These are phyloP conservation scores for Coriaria nepalensis DNA, from an alignment of 306 rosid species.

Conservation along the genomic window DNA sequence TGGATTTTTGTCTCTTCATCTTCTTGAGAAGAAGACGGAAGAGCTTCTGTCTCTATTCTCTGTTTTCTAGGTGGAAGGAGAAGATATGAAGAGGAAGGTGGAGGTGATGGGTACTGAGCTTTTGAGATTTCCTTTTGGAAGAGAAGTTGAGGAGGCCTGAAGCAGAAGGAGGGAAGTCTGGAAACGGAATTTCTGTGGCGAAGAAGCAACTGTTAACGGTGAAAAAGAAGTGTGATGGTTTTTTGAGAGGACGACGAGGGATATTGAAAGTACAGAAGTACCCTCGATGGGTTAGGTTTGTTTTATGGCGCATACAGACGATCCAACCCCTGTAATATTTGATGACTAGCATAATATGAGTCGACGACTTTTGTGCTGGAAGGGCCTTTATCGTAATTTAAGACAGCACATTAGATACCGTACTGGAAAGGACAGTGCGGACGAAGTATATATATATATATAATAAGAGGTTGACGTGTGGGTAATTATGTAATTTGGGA, in stretches of 20 bases:
- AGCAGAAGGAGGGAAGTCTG: not conserved
- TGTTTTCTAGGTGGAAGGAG: not conserved
- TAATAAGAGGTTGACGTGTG: not conserved
- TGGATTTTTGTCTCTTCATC: constrained; percentile 35
- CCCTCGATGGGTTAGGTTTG: constrained; percentile 10
- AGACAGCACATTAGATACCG: no score
- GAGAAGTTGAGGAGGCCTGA: not conserved
- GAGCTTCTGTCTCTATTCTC: no score
- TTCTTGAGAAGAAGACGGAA: constrained; percentile 6
- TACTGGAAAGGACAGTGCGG: constrained; percentile 28
- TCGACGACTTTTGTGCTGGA: no score
- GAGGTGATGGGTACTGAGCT: not conserved
- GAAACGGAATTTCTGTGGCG: constrained; percentile 1
- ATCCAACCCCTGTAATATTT: not conserved
- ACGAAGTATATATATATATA: constrained; percentile 29
- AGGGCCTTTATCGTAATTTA: no score
- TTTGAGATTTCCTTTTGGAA: not conserved
- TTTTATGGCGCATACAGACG: constrained; percentile 12
- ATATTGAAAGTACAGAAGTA: constrained; percentile 20
- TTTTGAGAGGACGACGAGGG: constrained; percentile 7
- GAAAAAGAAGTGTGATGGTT: constrained; percentile 11
- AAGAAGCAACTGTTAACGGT: constrained; percentile 22
- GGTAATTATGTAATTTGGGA: constrained; percentile 14
- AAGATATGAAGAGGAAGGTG: not conserved
- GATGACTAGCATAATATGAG: not conserved